Evolutionary conservation across 768 basidiomycete genomes (phyloP).

Genomic region (Fomitopsis serialis): DNA sequence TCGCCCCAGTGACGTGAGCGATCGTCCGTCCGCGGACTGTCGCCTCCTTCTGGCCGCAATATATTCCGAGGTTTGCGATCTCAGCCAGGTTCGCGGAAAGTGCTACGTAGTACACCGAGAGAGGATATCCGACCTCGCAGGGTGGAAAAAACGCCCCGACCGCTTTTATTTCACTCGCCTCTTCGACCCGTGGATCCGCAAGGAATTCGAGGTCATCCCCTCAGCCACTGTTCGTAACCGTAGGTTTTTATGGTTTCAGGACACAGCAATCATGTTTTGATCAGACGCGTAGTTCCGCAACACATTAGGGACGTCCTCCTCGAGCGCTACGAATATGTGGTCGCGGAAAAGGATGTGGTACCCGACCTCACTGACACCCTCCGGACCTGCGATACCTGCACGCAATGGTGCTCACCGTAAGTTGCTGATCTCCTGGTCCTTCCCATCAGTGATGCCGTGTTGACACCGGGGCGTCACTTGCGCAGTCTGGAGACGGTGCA

Average conservation of each 20-base stretch:
- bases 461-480: too few relatives aligned
- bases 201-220: slow-evolving; percentile 94
- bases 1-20: slow-evolving; percentile 92
- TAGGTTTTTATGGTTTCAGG: slow-evolving; percentile 36
- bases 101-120: slow-evolving; percentile 95
- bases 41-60: slow-evolving; percentile 92
- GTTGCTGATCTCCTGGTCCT: slow-evolving; percentile 20
- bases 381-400: slow-evolving; percentile 82
- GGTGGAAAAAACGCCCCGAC: slow-evolving; percentile 92
- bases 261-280: neutral
- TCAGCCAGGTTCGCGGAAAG: slow-evolving; percentile 86
- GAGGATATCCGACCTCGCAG: slow-evolving; percentile 88
- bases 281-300: slow-evolving; percentile 56
- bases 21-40: slow-evolving; percentile 85
- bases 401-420: slow-evolving; percentile 85
- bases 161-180: slow-evolving; percentile 94
- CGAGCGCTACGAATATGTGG: slow-evolving; percentile 88
- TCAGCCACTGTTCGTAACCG: slow-evolving; percentile 83
- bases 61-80: slow-evolving; percentile 93
- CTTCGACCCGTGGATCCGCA: slow-evolving; percentile 97
- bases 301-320: slow-evolving; percentile 73
- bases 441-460: neutral
- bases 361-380: slow-evolving; percentile 84
- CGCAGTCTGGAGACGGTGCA: slow-evolving; percentile 77
- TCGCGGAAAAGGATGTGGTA: slow-evolving; percentile 91